Base-by-base conservation (phyloP, 768 basidiomycete genomes). In the Sutorius australiensis region DNA sequence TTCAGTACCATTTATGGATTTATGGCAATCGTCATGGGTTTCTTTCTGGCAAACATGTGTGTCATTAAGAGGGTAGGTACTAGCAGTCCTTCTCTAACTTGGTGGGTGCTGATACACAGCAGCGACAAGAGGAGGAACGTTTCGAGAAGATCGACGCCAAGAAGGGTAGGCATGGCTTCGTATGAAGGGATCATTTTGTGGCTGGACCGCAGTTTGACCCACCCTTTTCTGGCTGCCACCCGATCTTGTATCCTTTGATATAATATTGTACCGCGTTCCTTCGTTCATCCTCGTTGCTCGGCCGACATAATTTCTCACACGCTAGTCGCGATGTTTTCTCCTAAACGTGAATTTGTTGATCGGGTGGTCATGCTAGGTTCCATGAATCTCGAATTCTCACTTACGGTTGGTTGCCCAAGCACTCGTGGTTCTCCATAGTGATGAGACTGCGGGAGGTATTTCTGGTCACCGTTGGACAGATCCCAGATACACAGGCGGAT, bases 101-200 rank as follows among this genome's bases (percentile, higher is more conserved):
- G 30, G 39, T 30, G 1, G 5, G 11, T 30, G 47, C 53, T 64
- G 30, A 65, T 50, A 21, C 21, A 47, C 43, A 54, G 46, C 73
- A 92, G 89, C 80, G 91, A 61, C 75, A 84, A 67, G 86, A 93
- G 70, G 77, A 80, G 51, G 87, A 88, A 61, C 84, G 92, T 33
- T 95, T 95, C 79, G 84, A 81, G 76, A 87, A 79, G 73, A 95
- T 95, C 57, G 92, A 95, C 60, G 81, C 82, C 51, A 95, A 95
- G 73, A 86, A 89, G 58, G 92, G 90, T 57, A 90, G 91, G 46
- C 74, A 77, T 56, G 89, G 90, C 56, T 95, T 95, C 62, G 92
- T 94, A 56, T 95, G 72, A 80, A 54, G 27, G 49, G 45, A 44
- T 44, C 32, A 32, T 10, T 17, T 17, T 9, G 0, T 12, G 32